Base-by-base conservation (phyloP, 1,284 basidiomycete species). In the Apiotrichum veenhuisii region DNA sequence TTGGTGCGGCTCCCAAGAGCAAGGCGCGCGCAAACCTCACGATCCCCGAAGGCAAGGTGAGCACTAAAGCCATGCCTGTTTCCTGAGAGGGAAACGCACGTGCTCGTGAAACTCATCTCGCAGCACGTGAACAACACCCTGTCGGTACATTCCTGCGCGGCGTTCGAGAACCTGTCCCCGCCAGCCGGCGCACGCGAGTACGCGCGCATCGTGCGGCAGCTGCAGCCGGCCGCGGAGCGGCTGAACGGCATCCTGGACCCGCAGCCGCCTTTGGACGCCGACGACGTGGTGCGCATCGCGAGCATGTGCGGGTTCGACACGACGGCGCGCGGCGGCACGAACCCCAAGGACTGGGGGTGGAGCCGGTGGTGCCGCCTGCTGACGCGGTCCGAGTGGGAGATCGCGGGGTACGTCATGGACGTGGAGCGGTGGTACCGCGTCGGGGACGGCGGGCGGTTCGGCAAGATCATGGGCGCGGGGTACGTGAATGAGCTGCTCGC, bases 401-500 rank as follows among this genome's bases (percentile, higher is more conserved):
- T 78, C 1, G 86, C 85, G 62, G 85, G 87, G 55, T 89, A 92
- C 73, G 81, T 77, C 41, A 82, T 81, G 5, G 89, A 92, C 69
- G 74, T 92, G 11, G 82, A 84, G 67, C 88, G 91, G 71, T 92
- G 83, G 74, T 91, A 92, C 70, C 80, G 67, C 26, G 69, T 73
- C n/a, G 71, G 72, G 27, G 59, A 67, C 77, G 48, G 87, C 80
- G 52, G 88, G 64, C 8, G 82, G 9, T 68, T 61, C 40, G 64
- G 64, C 10, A 52, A 42, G 14, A 64, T 59, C 23, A 65, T 70
- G 63, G 57, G 66, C 15, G 86, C 90, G 8, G 89, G 89, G 5
- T 92, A 87, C 69, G 78, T 89, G 65, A 91, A 91, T 71, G 90
- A 92, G 73, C 83, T 93, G 37, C 76, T 92, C 20, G 87, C 89